Conservation (phyloP, 371 early-diverging fungal species). For the Apophysomyces variabilis region DNA sequence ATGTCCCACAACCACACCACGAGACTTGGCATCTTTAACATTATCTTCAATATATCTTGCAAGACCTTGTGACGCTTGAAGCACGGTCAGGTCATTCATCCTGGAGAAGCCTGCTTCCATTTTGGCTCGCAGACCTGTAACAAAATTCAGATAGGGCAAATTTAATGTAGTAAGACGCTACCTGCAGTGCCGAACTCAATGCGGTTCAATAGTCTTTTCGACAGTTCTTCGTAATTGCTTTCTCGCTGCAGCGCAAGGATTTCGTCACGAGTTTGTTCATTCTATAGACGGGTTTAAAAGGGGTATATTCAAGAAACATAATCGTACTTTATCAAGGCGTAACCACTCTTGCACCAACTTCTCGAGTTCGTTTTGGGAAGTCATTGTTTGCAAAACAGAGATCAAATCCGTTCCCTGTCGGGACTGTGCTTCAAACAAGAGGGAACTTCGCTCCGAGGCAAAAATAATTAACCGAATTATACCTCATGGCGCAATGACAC, state of each 20-base stretch:
- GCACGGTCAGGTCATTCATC: constrained; percentile 94
- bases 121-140: constrained; percentile 81
- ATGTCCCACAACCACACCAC: constrained; percentile 93
- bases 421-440: background rate
- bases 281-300: background rate
- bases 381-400: constrained; percentile 3
- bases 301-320: background rate
- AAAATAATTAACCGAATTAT: too few species aligned
- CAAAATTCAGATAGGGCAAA: background rate
- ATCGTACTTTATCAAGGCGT: constrained; percentile 69
- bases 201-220: constrained; percentile 69
- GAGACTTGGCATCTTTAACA: constrained; percentile 55
- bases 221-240: constrained; percentile 61
- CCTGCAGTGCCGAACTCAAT: constrained; percentile 94
- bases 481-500: too few species aligned
- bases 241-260: constrained; percentile 54
- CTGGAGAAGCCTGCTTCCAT: constrained; percentile 97
- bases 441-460: background rate
- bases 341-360: constrained; percentile 67
- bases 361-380: constrained; percentile 17
- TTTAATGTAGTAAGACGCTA: constrained; percentile 21
- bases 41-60: constrained; percentile 61
- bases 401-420: background rate
- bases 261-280: constrained; percentile 12
- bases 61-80: constrained; percentile 85